Evolutionary conservation across 1,284 basidiomycete species (phyloP).

Genomic region (Sporisorium reilianum): DNA sequence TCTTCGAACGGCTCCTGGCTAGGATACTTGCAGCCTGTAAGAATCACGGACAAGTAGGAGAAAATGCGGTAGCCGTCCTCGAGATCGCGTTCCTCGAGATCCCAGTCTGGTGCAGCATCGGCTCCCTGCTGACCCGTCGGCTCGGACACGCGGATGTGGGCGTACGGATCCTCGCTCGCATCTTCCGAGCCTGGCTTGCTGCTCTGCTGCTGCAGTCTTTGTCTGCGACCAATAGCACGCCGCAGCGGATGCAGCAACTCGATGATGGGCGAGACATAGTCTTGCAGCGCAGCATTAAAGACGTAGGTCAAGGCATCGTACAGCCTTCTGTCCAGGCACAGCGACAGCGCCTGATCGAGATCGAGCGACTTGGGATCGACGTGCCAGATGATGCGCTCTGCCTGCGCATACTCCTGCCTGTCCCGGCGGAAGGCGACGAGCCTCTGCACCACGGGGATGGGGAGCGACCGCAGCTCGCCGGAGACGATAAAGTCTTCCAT

Average conservation of each 20-base stretch:
- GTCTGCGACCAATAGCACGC: constrained; percentile 48
- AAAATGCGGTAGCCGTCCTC: constrained; percentile 90
- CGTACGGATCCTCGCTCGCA: constrained; percentile 27
- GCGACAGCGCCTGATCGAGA: constrained; percentile 87
- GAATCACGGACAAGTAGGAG: constrained; percentile 85
- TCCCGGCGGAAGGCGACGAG: constrained; percentile 84
- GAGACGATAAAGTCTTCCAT: constrained; percentile 87
- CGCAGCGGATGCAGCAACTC: constrained; percentile 73
- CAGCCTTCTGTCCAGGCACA: constrained; percentile 84
- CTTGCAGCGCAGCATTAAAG: constrained; percentile 86
- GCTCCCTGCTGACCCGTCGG: neutral
- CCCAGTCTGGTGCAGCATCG: constrained; percentile 13
- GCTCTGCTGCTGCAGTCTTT: constrained; percentile 2
- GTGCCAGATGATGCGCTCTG: constrained; percentile 93
- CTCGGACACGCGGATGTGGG: constrained; percentile 22
- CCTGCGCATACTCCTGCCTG: constrained; percentile 78
- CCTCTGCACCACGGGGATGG: constrained; percentile 85
- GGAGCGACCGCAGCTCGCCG: constrained; percentile 79
- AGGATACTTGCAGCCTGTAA: constrained; percentile 90
- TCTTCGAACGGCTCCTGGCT: constrained; percentile 78
- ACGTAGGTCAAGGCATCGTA: constrained; percentile 96
- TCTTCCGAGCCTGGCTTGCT: neutral
- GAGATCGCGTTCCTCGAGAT: constrained; percentile 39
- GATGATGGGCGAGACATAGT: constrained; percentile 89
- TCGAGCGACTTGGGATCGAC: constrained; percentile 91